phyloP scores from a whole-genome alignment of 2,329 filamentous ascomycete species.

The Monosporascus sp. region DNA sequence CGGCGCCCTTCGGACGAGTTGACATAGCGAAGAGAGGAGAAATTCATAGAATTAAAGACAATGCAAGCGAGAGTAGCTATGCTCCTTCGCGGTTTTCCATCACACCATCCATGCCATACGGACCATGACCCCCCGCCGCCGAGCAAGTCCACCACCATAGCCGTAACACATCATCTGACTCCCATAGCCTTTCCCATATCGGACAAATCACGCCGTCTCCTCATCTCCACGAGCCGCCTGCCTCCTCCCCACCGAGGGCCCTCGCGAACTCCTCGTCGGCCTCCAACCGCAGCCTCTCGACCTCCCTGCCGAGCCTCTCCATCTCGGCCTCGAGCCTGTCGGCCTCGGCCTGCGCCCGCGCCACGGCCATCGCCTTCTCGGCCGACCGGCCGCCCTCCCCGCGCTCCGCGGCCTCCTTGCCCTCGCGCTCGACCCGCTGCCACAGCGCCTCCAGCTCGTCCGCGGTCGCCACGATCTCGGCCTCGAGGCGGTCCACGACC shows the following conservation, averaged over 20 bases:
- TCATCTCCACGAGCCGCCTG: background rate
- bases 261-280: conserved; percentile 44
- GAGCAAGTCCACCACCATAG: too few relatives aligned
- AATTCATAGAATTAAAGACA: too few relatives aligned
- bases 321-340: conserved; percentile 30
- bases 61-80: too few relatives aligned
- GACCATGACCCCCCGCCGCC: too few relatives aligned
- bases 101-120: too few relatives aligned
- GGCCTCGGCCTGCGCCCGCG: conserved; percentile 6
- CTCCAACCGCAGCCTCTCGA: conserved; percentile 34
- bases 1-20: too few relatives aligned
- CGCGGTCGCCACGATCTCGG: conserved; percentile 26
- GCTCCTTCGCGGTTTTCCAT: too few relatives aligned
- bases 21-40: too few relatives aligned
- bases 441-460: conserved; percentile 22
- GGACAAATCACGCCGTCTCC: conserved; percentile 1
- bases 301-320: conserved; percentile 7
- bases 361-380: background rate
- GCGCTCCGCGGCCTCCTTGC: conserved; percentile 4
- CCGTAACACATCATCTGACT: background rate
- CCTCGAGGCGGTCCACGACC: conserved; percentile 29
- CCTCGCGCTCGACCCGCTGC: conserved; percentile 6
- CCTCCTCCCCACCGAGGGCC: conserved; percentile 32
- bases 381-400: conserved; percentile 3
- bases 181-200: conserved; percentile 1